Percentiles rank a stretch among this genome's conserved stretches.
These are phyloP conservation scores for Vigna angularis DNA, from an alignment of 306 rosid species.

Conservation along the genomic window DNA sequence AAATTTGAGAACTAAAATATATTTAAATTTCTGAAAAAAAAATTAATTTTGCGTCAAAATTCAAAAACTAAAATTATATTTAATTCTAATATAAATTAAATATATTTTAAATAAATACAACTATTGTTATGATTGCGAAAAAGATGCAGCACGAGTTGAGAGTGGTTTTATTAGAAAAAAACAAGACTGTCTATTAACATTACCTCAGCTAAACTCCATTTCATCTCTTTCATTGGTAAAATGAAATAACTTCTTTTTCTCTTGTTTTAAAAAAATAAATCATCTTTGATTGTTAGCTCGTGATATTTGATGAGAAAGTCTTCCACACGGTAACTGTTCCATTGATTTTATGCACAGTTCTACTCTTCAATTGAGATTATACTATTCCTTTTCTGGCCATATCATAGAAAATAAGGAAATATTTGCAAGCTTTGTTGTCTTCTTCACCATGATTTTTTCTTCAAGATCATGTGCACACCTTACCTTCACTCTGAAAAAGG, in stretches of 20 bases:
- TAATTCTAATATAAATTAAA: too few species aligned
- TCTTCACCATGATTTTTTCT: constrained; percentile 4
- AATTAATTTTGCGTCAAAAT: too few species aligned
- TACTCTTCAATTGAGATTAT: neutral
- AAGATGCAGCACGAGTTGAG: neutral
- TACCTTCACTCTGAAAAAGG: constrained; percentile 1
- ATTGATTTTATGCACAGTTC: neutral
- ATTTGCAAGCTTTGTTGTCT: constrained; percentile 6
- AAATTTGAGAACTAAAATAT: too few species aligned
- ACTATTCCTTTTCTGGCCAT: constrained; percentile 30
- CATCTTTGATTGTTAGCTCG: constrained; percentile 2
- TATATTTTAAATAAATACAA: constrained; percentile 13
- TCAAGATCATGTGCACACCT: neutral
- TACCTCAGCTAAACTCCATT: neutral
- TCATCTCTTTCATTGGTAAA: neutral
- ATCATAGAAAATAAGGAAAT: constrained; percentile 2
- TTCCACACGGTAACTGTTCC: neutral
- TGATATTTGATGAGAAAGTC: neutral
- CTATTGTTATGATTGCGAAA: neutral
- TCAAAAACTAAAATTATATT: too few species aligned
- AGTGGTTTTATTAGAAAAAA: neutral
- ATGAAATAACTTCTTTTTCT: too few species aligned
- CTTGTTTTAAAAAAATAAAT: neutral
- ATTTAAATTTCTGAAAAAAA: too few species aligned
- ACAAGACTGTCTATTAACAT: neutral